A percentile compares a stretch with the other conserved stretches of the same genome.
These are phyloP conservation scores for Phytomonas francai DNA, from an alignment of 208 protist species.

Conservation along the genomic window DNA sequence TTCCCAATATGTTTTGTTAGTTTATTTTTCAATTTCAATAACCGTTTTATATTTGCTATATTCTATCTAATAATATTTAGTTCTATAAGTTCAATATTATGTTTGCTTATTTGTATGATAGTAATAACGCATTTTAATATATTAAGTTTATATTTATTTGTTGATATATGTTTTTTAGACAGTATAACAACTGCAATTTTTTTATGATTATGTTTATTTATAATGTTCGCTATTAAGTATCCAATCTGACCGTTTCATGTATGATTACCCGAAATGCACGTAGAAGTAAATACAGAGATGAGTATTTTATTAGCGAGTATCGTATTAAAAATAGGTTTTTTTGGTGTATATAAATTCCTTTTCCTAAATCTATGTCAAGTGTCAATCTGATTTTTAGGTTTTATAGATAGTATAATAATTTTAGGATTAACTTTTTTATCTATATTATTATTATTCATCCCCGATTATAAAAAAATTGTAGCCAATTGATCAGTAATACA, in stretches of 20 bases:
- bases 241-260: conserved; percentile 61
- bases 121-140: conserved; percentile 73
- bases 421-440: conserved; percentile 63
- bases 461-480: conserved; percentile 77
- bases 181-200: conserved; percentile 52
- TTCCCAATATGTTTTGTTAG: conserved; percentile 72
- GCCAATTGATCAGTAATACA: conserved; percentile 70
- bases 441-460: conserved; percentile 63
- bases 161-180: conserved; percentile 33
- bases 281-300: conserved; percentile 71
- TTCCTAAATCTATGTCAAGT: conserved; percentile 62
- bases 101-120: conserved; percentile 28
- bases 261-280: conserved; percentile 62
- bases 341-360: conserved; percentile 78
- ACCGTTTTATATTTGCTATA: conserved; percentile 27
- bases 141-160: conserved; percentile 54
- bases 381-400: conserved; percentile 72
- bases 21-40: conserved; percentile 85
- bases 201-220: conserved; percentile 55
- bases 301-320: conserved; percentile 61
- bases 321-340: conserved; percentile 85
- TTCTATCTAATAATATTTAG: conserved; percentile 31
- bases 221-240: conserved; percentile 69
- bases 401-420: conserved; percentile 55
- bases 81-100: conserved; percentile 35